Evolutionary conservation across 257 asterid genomes (phyloP).

Genomic region (Anisodus acutangulus): DNA sequence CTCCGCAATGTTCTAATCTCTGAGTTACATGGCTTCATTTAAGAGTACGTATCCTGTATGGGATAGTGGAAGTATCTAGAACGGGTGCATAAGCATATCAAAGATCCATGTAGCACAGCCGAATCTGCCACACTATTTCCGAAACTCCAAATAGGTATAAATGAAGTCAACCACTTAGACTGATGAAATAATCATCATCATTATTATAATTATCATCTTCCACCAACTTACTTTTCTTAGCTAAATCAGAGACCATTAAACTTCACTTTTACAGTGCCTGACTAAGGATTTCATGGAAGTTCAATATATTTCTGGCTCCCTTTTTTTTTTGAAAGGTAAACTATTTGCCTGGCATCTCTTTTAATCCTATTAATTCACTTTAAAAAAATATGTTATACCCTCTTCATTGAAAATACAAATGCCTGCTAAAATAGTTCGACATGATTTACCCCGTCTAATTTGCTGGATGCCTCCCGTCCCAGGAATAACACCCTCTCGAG

Average conservation of each 20-base stretch:
- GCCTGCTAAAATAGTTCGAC: conserved; percentile 7
- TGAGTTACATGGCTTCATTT: not conserved
- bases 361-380: not conserved
- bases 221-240: not conserved
- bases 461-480: conserved; percentile 30
- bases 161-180: not conserved
- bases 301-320: not conserved
- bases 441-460: conserved; percentile 29
- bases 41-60: not conserved
- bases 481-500: conserved; percentile 39
- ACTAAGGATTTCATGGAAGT: conserved; percentile 13
- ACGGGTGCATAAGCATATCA: not conserved
- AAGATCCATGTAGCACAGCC: not conserved
- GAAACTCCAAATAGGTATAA: not conserved
- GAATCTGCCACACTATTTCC: not conserved
- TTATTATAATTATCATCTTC: not conserved
- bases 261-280: conserved; percentile 2
- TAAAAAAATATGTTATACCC: not conserved
- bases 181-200: not conserved
- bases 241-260: not conserved
- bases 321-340: not conserved
- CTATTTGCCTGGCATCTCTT: not conserved
- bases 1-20: not conserved
- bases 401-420: not conserved
- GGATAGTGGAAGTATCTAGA: conserved; percentile 2